Conservation (phyloP, 2,329 filamentous ascomycete genomes). For the Trichoderma semiorbis region DNA sequence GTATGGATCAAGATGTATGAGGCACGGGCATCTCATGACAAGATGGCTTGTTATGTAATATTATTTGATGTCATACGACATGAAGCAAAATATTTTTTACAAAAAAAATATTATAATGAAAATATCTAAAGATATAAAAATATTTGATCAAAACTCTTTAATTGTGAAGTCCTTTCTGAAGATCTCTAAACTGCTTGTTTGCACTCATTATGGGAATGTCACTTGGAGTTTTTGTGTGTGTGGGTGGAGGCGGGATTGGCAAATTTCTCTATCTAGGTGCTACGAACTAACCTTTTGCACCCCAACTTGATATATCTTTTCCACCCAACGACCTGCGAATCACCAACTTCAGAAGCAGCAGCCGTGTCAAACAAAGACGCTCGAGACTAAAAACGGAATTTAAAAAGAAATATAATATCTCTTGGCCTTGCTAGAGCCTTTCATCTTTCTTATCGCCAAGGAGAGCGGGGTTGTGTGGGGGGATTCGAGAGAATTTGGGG, state of each 20-base stretch:
- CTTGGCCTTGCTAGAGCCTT: background rate
- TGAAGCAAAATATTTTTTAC: background rate
- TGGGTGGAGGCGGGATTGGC: conserved; percentile 3
- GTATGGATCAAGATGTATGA: conserved; percentile 1
- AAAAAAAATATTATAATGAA: background rate
- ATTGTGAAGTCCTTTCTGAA: background rate
- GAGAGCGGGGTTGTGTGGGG: background rate
- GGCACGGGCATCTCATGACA: conserved; percentile 6
- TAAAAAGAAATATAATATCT: background rate
- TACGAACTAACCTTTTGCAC: background rate
- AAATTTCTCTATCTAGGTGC: background rate
- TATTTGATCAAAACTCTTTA: background rate
- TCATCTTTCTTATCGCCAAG: background rate
- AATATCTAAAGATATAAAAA: background rate
- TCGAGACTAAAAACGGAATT: background rate
- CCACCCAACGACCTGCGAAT: background rate
- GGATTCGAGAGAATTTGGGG: background rate
- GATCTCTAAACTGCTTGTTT: background rate
- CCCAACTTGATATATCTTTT: background rate
- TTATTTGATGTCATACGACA: background rate
- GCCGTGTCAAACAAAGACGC: background rate
- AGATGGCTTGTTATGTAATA: conserved; percentile 12
- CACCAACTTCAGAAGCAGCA: background rate
- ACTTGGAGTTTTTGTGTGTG: background rate
- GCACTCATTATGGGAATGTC: background rate